Evolutionary conservation across 2,329 filamentous ascomycete species (phyloP), one percentile per base, ranked within the genome.

Genomic region (Cadophora sp.): DNA sequence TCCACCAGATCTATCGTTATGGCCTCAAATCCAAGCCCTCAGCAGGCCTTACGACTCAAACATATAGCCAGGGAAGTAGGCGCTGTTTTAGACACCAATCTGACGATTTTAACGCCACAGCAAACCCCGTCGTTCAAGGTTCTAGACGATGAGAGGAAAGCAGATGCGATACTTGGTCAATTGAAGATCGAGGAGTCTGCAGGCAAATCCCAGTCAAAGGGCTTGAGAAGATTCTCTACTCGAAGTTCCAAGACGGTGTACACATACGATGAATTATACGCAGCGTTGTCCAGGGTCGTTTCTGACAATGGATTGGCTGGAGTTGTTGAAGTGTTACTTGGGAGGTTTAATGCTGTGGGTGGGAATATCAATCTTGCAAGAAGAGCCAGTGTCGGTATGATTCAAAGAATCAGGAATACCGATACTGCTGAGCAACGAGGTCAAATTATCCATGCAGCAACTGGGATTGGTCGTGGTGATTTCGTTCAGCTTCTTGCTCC

Each of bases 281-380:
- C 39, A 4, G 68, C 66, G 11, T 48, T 72, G 45, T 27, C 47
- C 4, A 43, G 61, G 16, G 62, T 62, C 1, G 45, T 70, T 4
- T 63, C 67, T 27, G 66, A 69, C 7, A 62, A 69, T 68, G 70
- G 63, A 24, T 45, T 55, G 13, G 30, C 67, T 18, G 68, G 68
- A 36, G 65, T 70, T 20, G 27, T 67, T 8, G 70, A 70, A 48
- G 65, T 67, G 2, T 58, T 72, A 4, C 55, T 70, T 3, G 36
- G 41, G 9, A 41, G 65, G 24, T 70, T 72, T 60, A 61, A 27
- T 39, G 43, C 43, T 9, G 41, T 65, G n/a, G 65, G 66, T 18
- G 68, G 68, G 9, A 56, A 72, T 48, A 65, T 69, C 18, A 72
- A 70, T 56, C 22, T 72, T 36, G 45, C 70, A 27, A 68, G 64